Evolutionary conservation across 257 asterid genomes (phyloP), one percentile per base, ranked within the genome.

Genomic region (Solanum sitiens): DNA sequence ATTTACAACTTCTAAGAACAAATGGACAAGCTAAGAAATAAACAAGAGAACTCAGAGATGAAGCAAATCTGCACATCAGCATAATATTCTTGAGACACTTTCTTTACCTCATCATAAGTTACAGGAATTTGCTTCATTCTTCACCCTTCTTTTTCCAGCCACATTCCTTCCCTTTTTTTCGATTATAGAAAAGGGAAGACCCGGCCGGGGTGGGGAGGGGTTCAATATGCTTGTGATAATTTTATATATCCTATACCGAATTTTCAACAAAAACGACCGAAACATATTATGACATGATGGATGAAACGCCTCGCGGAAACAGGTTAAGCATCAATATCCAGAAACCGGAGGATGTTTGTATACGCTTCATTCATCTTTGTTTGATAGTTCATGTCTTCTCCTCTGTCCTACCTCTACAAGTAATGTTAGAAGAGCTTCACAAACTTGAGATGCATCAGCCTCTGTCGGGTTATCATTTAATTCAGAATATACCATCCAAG

Each of bases 401-500:
- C 86, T 93, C 37, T 86, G 91, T 67, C 95, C 98, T 77, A 80
- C 93, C 84, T 97, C 98, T 15, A 96, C 96, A 70, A 97, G 95
- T 95, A 97, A 88, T 44, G 93, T 92, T 82, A 97, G 86, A 45
- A 97, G 98, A 71, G 99, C 98, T 89, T 96, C 98, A 83, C 98
- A 96, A 20, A 96, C 98, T 90, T 95, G 98, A 68, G 98, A 94
- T 76, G 99, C 98, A 90, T 94, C 91, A 0, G 98, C 95, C 87
- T 96, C 99, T 0, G 89, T 63, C 1, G 98, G 93, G 83, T 96
- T 96, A 86, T 96, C 98, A 18, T 92, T 92, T 83, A 94, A 32
- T 11, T 98, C 93, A 0, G 99, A 97, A 77, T 97, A 97, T 45
- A 95, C 99, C 99, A 97, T 97, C 99, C 99, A 97, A 13, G 98